Percentiles rank a stretch among this genome's conserved stretches.
Conservation (phyloP, 2,329 filamentous ascomycete genomes). For the Ascochyta lentis region DNA sequence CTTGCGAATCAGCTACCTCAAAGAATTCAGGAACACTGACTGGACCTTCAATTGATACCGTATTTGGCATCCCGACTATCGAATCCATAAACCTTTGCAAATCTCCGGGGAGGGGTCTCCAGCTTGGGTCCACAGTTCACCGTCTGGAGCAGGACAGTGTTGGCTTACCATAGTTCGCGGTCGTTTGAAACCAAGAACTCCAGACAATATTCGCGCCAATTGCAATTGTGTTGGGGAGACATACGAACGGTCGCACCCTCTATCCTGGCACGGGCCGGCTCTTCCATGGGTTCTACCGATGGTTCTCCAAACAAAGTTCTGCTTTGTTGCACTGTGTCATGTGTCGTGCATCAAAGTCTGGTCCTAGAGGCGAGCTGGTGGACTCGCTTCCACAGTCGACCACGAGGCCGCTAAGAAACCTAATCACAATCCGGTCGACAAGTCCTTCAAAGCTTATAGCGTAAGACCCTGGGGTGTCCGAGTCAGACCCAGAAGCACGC, state of each 20-base stretch:
- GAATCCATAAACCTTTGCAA: slow-evolving; percentile 19
- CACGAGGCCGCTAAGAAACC: slow-evolving; percentile 25
- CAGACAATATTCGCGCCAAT: slow-evolving; percentile 12
- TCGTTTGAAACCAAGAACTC: slow-evolving; percentile 13
- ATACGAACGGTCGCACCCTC: slow-evolving; percentile 14
- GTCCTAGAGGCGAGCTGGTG: slow-evolving; percentile 18
- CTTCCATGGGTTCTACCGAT: slow-evolving; percentile 17
- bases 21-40: not conserved
- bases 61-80: slow-evolving; percentile 25
- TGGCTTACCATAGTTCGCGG: slow-evolving; percentile 6
- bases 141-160: slow-evolving; percentile 14
- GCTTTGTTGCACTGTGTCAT: slow-evolving; percentile 23
- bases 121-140: slow-evolving; percentile 12
- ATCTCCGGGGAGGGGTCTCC: slow-evolving; percentile 17
- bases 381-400: slow-evolving; percentile 24
- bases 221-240: slow-evolving; percentile 8
- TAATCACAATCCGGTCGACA: slow-evolving; percentile 16
- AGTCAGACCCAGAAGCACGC: slow-evolving; percentile 10
- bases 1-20: not conserved
- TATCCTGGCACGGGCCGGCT: slow-evolving; percentile 17
- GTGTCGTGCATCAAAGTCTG: slow-evolving; percentile 27
- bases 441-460: slow-evolving; percentile 5
- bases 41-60: not conserved
- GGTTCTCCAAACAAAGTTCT: slow-evolving; percentile 18
- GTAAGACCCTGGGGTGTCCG: slow-evolving; percentile 3